Evolutionary conservation across 768 basidiomycete genomes (phyloP), one percentile per base, ranked within the genome.

Genomic region (Xerocomellus chrysenteron): DNA sequence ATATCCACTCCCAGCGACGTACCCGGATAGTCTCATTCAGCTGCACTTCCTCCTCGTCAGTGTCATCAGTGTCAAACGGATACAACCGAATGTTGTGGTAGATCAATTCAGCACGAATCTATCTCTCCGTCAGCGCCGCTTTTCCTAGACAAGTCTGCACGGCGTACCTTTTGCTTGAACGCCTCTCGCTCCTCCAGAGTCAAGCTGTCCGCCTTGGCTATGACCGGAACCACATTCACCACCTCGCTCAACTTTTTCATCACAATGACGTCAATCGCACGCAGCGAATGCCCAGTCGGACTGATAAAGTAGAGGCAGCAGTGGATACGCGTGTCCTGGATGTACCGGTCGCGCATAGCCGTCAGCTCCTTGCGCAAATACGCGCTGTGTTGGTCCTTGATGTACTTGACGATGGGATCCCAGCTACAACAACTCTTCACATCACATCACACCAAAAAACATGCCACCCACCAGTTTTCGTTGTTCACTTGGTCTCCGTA

Each of bases 401-500:
- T 98, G 74, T 99, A 97, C 75, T 97, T 98, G 72, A 98, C 82
- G 67, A 99, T 98, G 42, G 96, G 92, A 68, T 99, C 96, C 96
- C 96, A 99, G 81, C 92, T 95, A 58, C n/a, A 60, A 10, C 2
- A 32, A 41, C 0, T 36, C 39, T 45, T 64, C 16, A 59, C 56
- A 45, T 50, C 55, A 39, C 32, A 1, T 37, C 47, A 39, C 33
- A 4, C 33, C 24, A 50, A 32, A 42, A 48, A 46, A 35, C 51
- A 55, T 40, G 37, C 37, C 30, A 74, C 86, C 47, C 66, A 94
- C 92, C 97, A 98, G 73, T 90, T 90, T 74, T 99, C 96, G 74
- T 99, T 99, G 84, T 99, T 96, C 72, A 99, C 85, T 68, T 94
- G 92, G 82, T 99, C 96, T 46, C 95, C 96, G 66, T 95, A 99